Evolutionary conservation across 2,329 filamentous ascomycete species (phyloP).

Genomic region (Geosmithia putterillii): DNA sequence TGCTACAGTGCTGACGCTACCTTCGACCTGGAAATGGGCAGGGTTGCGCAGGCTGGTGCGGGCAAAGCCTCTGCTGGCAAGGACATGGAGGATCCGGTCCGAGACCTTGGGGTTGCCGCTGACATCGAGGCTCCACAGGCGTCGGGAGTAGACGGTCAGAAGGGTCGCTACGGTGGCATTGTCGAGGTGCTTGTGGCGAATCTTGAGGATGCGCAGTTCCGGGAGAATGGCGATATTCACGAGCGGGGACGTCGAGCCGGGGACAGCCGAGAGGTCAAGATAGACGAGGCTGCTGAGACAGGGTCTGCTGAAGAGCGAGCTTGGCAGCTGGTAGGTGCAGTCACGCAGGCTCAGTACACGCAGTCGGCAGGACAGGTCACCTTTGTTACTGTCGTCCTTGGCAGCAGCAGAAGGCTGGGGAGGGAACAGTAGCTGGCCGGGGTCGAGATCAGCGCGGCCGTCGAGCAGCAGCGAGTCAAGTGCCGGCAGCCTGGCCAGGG

Average conservation of each 20-base stretch:
- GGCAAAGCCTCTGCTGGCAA: slow-evolving; percentile 19
- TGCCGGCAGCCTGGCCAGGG: slow-evolving; percentile 27
- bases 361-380: background rate
- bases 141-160: slow-evolving; percentile 18
- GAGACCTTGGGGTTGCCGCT: slow-evolving; percentile 34
- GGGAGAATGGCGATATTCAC: slow-evolving; percentile 20
- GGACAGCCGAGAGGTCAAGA: slow-evolving; percentile 38
- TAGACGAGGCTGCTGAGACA: slow-evolving; percentile 31
- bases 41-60: slow-evolving; percentile 18
- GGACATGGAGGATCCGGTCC: slow-evolving; percentile 24
- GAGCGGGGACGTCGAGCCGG: slow-evolving; percentile 27
- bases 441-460: slow-evolving; percentile 30
- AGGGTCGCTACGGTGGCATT: slow-evolving; percentile 19
- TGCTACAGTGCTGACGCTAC: slow-evolving; percentile 18
- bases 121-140: slow-evolving; percentile 46
- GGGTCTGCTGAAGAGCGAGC: slow-evolving; percentile 20
- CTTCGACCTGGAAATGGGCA: slow-evolving; percentile 31
- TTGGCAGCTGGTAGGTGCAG: slow-evolving; percentile 25
- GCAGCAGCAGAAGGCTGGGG: background rate
- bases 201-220: slow-evolving; percentile 38
- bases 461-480: slow-evolving; percentile 35
- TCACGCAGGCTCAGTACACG: slow-evolving; percentile 28
- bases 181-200: slow-evolving; percentile 32
- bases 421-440: slow-evolving; percentile 18
- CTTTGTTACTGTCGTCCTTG: background rate